Percentiles rank a stretch among this genome's conserved stretches.
phyloP scores from a whole-genome alignment of 371 early-diverging fungal species.

The Syncephalastrum contaminatum region DNA sequence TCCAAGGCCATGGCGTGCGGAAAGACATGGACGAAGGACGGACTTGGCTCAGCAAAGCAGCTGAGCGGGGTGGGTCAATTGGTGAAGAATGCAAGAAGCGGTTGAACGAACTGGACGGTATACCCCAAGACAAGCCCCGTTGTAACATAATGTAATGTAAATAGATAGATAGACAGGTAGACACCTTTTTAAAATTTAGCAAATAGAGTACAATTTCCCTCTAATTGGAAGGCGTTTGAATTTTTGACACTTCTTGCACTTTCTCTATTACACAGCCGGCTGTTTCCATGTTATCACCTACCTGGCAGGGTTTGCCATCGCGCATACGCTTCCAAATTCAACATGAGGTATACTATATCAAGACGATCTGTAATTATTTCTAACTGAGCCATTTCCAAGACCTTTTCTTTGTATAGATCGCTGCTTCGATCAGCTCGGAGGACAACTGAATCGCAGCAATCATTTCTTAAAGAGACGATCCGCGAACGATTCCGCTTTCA shows the following conservation, averaged over 20 bases:
- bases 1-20: conserved; percentile 43
- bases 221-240: too few species aligned
- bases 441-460: conserved; percentile 2
- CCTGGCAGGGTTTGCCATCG: too few species aligned
- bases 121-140: conserved; percentile 17
- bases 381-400: neutral
- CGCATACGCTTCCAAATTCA: too few species aligned
- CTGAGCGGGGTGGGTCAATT: conserved; percentile 32
- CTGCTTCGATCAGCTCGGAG: conserved; percentile 6
- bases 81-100: conserved; percentile 46
- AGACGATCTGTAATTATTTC: too few species aligned
- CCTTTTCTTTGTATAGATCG: conserved; percentile 8
- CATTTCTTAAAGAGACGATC: conserved; percentile 14
- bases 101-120: conserved; percentile 25
- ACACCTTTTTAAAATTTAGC: too few species aligned
- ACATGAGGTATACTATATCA: too few species aligned
- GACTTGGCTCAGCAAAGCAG: conserved; percentile 30
- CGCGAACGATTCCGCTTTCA: conserved; percentile 30
- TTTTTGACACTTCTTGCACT: too few species aligned
- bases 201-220: too few species aligned
- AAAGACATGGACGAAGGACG: conserved; percentile 33
- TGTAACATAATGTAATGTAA: conserved; percentile 42
- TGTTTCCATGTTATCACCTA: too few species aligned
- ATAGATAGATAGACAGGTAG: neutral
- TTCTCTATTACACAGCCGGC: too few species aligned